phyloP scores from a whole-genome alignment of 1,139 yeast species.

The Schwanniomyces etchellsii region DNA sequence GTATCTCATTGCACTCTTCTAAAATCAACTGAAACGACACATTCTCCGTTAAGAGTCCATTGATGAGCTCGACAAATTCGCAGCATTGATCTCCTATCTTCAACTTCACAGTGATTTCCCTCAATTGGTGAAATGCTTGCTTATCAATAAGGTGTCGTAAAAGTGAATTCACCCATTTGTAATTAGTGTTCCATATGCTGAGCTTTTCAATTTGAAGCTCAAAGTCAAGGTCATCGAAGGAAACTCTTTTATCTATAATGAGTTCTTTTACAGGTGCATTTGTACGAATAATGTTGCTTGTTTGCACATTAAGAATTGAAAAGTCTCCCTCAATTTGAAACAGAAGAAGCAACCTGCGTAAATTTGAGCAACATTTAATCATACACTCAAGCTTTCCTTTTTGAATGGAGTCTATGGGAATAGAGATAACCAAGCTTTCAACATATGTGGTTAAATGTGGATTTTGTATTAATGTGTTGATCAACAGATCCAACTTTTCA shows the following conservation, averaged over 20 bases:
- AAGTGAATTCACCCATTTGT: constrained; percentile 1
- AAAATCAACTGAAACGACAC: not conserved
- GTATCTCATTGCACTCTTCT: not conserved
- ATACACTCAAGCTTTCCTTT: not conserved
- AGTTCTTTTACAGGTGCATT: not conserved
- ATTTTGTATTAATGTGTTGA: not conserved
- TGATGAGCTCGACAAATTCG: constrained; percentile 1
- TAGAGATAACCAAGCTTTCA: not conserved
- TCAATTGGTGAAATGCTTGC: not conserved
- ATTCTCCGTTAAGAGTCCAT: not conserved
- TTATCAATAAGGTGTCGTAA: not conserved
- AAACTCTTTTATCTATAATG: not conserved
- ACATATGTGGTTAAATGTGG: not conserved
- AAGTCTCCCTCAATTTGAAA: not conserved
- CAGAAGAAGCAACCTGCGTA: not conserved
- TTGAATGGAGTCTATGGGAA: not conserved
- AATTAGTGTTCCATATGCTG: not conserved
- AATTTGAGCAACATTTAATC: not conserved
- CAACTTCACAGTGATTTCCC: not conserved
- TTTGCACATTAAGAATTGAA: not conserved
- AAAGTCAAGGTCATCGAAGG: not conserved
- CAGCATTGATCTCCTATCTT: not conserved
- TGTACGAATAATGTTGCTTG: not conserved
- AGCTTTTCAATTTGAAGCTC: not conserved
- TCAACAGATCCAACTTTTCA: not conserved